These are phyloP conservation scores for Ustilago tritici DNA, from an alignment of 1,284 basidiomycete genomes.

Conservation along the genomic window DNA sequence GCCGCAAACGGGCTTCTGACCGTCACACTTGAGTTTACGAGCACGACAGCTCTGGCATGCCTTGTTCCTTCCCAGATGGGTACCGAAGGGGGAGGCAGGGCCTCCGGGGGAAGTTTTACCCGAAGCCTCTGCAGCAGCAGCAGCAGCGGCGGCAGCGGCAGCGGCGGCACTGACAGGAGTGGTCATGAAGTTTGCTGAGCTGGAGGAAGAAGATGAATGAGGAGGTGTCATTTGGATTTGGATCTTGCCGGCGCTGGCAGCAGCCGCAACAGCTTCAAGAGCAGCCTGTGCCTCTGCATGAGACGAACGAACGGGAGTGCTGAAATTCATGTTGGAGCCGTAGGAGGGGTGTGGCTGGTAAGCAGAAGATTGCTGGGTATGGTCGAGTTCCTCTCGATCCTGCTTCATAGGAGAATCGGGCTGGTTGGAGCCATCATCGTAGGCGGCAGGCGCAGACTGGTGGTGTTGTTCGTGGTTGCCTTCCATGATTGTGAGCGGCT, in stretches of 20 bases:
- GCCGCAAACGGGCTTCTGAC: conserved; percentile 58
- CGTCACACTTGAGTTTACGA: conserved; percentile 63
- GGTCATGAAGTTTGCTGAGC: conserved; percentile 31
- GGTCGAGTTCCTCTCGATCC: conserved; percentile 32
- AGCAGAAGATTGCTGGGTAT: conserved; percentile 18
- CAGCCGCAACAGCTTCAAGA: conserved; percentile 48
- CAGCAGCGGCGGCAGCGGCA: conserved; percentile 42
- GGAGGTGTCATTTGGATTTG: conserved; percentile 50
- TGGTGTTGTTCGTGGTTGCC: conserved; percentile 20
- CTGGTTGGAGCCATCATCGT: conserved; percentile 24
- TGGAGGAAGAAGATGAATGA: conserved; percentile 30
- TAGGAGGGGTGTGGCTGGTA: conserved; percentile 37
- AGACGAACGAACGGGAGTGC: conserved; percentile 39
- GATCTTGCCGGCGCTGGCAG: conserved; percentile 46
- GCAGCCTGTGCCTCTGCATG: conserved; percentile 54
- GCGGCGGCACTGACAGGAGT: conserved; percentile 41
- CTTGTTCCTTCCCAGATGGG: conserved; percentile 60
- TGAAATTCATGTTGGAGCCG: conserved; percentile 32
- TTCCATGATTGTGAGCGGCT: conserved; percentile 15
- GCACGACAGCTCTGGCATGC: conserved; percentile 61
- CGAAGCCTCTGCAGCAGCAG: conserved; percentile 24
- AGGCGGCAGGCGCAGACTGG: conserved; percentile 24
- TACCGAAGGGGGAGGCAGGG: conserved; percentile 51
- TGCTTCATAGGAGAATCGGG: conserved; percentile 22
- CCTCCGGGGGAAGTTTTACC: conserved; percentile 20